Percentiles rank a stretch among this genome's conserved stretches.
These are phyloP conservation scores for Calocybe cyanea DNA, from an alignment of 768 basidiomycete species.

Conservation along the genomic window DNA sequence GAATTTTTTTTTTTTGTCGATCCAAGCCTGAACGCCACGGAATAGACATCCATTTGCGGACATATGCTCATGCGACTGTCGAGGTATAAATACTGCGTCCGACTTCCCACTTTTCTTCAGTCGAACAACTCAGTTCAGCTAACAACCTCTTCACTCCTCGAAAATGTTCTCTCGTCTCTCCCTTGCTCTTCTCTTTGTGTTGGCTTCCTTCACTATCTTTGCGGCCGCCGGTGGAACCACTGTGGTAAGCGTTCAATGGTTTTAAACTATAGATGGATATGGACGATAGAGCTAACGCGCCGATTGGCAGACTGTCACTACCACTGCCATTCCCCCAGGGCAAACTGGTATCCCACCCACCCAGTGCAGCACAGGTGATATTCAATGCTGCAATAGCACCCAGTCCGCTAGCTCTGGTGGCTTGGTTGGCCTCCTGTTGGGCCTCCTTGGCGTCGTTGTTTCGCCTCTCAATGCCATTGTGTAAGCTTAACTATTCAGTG, in stretches of 20 bases:
- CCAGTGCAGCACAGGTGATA: slow-evolving; percentile 28
- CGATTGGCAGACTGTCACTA: background rate
- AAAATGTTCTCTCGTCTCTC: slow-evolving; percentile 24
- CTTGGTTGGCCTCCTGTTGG: slow-evolving; percentile 18
- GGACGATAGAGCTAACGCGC: background rate
- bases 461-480: slow-evolving; percentile 21
- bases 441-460: slow-evolving; percentile 29
- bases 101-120: slow-evolving; percentile 8
- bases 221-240: slow-evolving; percentile 22
- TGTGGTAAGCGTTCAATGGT: background rate
- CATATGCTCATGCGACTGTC: too few relatives aligned
- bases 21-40: background rate
- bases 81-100: slow-evolving; percentile 7
- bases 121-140: slow-evolving; percentile 17
- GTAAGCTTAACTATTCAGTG: slow-evolving; percentile 15
- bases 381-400: slow-evolving; percentile 26
- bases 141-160: slow-evolving; percentile 8
- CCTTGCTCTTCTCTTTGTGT: slow-evolving; percentile 18
- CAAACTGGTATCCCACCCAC: slow-evolving; percentile 16
- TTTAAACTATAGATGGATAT: too few relatives aligned
- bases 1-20: background rate
- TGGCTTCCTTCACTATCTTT: slow-evolving; percentile 22
- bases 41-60: background rate
- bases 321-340: slow-evolving; percentile 16
- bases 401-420: slow-evolving; percentile 15